Conservation (phyloP, 2,329 filamentous ascomycete genomes). For the Hymenoscyphus fructigenus region DNA sequence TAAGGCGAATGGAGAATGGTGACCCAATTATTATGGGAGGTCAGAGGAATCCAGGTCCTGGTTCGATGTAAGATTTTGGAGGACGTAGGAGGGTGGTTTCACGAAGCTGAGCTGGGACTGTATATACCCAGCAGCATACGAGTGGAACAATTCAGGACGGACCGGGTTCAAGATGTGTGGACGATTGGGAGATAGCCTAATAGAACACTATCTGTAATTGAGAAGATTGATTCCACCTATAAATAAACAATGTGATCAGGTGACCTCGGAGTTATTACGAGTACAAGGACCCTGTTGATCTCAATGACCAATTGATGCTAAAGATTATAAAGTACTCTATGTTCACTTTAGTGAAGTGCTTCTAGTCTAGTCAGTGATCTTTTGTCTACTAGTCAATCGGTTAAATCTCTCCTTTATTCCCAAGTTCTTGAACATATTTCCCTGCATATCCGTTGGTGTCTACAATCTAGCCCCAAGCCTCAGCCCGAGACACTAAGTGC, state of each 20-base stretch:
- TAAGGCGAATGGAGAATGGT: constrained; percentile 40
- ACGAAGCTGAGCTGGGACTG: constrained; percentile 15
- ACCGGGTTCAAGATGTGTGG: constrained; percentile 4
- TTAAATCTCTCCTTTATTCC: background rate
- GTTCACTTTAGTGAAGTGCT: background rate
- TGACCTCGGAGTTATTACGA: no score
- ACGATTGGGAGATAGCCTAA: constrained; percentile 5
- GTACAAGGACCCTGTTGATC: background rate
- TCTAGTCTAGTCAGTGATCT: background rate
- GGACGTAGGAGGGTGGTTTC: constrained; percentile 15
- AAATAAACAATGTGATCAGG: background rate
- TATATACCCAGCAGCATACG: constrained; percentile 13
- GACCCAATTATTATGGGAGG: background rate
- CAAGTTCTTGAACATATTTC: background rate
- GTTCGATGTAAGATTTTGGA: constrained; percentile 30
- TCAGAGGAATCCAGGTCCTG: constrained; percentile 1
- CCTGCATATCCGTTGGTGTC: constrained; percentile 15
- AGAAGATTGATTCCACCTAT: constrained; percentile 1
- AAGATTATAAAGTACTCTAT: background rate
- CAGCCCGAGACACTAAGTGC: constrained; percentile 23
- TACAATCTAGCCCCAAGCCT: constrained; percentile 18
- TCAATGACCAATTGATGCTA: background rate
- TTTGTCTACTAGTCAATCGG: background rate
- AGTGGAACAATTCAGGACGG: background rate
- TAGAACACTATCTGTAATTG: background rate